Percentiles rank a stretch among this genome's conserved stretches.
Evolutionary conservation across 108 stramenopile species (phyloP).

Genomic region (Thalassiosira profunda): DNA sequence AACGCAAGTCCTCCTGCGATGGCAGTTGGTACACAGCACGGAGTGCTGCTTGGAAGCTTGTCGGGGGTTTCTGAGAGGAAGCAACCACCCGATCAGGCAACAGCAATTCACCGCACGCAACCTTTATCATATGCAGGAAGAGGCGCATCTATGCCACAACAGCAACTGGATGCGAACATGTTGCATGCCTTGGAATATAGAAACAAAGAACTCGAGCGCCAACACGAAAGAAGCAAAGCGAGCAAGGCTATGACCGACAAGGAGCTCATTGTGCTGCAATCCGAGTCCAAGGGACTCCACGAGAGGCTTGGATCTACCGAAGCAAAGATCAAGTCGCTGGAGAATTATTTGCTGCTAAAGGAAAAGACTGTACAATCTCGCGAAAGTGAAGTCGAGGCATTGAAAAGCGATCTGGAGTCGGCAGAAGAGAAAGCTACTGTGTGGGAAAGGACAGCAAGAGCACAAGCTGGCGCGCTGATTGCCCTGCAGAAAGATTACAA

Average conservation of each 20-base stretch:
- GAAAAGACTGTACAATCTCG: not conserved
- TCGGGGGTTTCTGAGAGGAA: not conserved
- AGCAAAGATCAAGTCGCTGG: not conserved
- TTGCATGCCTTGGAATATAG: not conserved
- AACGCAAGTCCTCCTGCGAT: conserved; percentile 17
- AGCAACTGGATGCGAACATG: not conserved
- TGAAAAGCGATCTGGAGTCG: too few relatives aligned
- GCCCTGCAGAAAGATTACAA: conserved; percentile 15
- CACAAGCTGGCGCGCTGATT: too few relatives aligned
- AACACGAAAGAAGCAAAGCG: not conserved
- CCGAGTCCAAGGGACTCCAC: not conserved
- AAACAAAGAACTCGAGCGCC: conserved; percentile 1
- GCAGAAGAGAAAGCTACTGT: too few relatives aligned
- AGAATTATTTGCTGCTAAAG: not conserved
- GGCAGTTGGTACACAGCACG: conserved; percentile 35
- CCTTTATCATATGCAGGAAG: too few relatives aligned
- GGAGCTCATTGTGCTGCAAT: not conserved
- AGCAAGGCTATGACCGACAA: not conserved
- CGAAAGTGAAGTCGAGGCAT: too few relatives aligned
- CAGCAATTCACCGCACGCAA: too few relatives aligned
- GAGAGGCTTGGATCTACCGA: not conserved
- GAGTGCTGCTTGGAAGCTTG: conserved; percentile 29
- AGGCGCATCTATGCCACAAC: not conserved
- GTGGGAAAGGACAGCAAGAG: too few relatives aligned
- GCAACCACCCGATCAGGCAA: not conserved